phyloP scores from a whole-genome alignment of 1,139 yeast genomes.

The Diutina pseudorugosa region DNA sequence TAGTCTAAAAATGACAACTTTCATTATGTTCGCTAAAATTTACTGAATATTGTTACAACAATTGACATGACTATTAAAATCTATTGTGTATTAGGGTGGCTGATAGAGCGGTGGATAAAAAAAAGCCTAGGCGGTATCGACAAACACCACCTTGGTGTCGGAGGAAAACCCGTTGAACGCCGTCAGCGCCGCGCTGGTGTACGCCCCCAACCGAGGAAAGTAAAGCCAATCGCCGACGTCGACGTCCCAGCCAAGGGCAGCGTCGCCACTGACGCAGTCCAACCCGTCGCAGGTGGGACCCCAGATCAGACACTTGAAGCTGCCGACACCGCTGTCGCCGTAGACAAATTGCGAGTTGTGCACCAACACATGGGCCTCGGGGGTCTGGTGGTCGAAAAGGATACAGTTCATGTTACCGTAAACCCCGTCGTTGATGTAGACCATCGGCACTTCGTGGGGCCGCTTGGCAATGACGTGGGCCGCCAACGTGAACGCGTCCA shows the following conservation, averaged over 20 bases:
- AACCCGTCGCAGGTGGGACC: slow-evolving; percentile 98
- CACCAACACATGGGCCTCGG: slow-evolving; percentile 53
- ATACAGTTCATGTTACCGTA: slow-evolving; percentile 94
- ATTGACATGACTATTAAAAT: no score
- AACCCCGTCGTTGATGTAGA: slow-evolving; percentile 89
- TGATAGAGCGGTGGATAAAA: background rate
- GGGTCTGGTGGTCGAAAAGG: slow-evolving; percentile 82
- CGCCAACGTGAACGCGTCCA: slow-evolving; percentile 78
- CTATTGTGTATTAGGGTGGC: background rate
- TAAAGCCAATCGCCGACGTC: slow-evolving; percentile 88
- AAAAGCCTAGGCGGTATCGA: slow-evolving; percentile 13
- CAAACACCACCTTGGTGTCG: slow-evolving; percentile 47
- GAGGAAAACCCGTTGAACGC: slow-evolving; percentile 77
- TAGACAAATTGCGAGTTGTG: slow-evolving; percentile 34
- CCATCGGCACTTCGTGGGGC: slow-evolving; percentile 28
- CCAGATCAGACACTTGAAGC: slow-evolving; percentile 61
- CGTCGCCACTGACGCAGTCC: slow-evolving; percentile 59
- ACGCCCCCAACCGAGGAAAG: slow-evolving; percentile 83
- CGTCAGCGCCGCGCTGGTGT: slow-evolving; percentile 83
- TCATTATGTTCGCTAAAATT: no score
- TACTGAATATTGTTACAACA: no score
- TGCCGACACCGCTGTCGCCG: slow-evolving; percentile 10
- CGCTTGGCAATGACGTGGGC: slow-evolving; percentile 79
- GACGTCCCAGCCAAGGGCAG: slow-evolving; percentile 45
- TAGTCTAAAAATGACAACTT: no score